A percentile compares a stretch with the other conserved stretches of the same genome.
Conservation (phyloP, 192 early-diverging fungal genomes). For the Backusella parvicylindrica region DNA sequence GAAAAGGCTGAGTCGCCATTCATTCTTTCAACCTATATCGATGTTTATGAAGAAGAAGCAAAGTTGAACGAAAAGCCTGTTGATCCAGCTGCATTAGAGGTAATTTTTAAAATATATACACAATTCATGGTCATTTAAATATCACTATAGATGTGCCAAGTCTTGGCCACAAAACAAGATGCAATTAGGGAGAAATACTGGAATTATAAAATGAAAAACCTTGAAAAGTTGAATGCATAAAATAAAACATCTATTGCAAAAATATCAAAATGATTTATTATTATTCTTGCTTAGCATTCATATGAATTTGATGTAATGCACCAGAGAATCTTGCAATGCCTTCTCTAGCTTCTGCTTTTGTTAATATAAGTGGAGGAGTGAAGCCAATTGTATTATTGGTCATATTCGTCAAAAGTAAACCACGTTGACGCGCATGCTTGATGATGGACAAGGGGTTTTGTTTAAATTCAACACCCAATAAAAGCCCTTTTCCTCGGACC, state of each 20-base stretch:
- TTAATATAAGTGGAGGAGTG: conserved; percentile 81
- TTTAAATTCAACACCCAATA: conserved; percentile 80
- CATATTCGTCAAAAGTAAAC: conserved; percentile 68
- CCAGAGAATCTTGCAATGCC: conserved; percentile 33
- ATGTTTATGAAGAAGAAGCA: conserved; percentile 48
- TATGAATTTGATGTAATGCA: background rate
- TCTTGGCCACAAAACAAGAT: conserved; percentile 57
- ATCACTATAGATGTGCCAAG: conserved; percentile 50
- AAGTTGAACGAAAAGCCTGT: conserved; percentile 27
- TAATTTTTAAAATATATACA: too few relatives aligned
- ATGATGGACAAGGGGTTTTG: conserved; percentile 59
- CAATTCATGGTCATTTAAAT: too few relatives aligned
- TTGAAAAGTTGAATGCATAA: conserved; percentile 9
- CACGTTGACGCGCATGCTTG: conserved; percentile 69
- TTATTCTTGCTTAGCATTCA: background rate
- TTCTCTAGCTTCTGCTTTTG: conserved; percentile 70
- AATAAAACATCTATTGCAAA: background rate
- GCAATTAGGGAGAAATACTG: conserved; percentile 66
- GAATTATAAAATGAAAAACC: conserved; percentile 46
- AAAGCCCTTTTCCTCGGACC: conserved; percentile 79
- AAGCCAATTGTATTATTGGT: conserved; percentile 82
- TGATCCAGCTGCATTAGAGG: conserved; percentile 38
- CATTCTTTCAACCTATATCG: conserved; percentile 37
- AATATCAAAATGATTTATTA: background rate
- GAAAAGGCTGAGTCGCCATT: conserved; percentile 36